Base-by-base conservation (phyloP, 345 rosid genomes). In the Moringa oleifera region DNA sequence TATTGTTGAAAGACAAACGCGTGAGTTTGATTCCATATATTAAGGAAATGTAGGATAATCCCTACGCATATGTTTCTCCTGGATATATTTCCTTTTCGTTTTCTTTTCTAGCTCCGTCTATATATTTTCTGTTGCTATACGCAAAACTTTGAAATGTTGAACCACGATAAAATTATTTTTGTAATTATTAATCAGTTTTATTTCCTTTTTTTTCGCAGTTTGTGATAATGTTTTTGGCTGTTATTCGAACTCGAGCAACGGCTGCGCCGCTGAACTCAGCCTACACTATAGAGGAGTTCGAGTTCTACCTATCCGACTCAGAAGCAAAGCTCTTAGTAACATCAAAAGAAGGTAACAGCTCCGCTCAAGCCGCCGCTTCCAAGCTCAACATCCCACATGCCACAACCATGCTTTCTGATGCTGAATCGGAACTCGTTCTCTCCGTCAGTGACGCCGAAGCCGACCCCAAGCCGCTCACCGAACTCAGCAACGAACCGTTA, bases 261-360 rank as follows among this genome's bases (percentile, higher is more conserved):
- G 92, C 87, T 53, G 87, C 89, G 58, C 92, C 92, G 18, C 77
- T 86, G 16, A 86, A 86, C 65, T 63, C 80, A 0, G 89, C 92
- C 0, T 86, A 86, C 76, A 86, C 92, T 0, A 61, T 75, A 16
- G 92, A 86, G 51, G 92, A 86, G 62, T 86, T 83, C 63, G 89
- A 80, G 74, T 86, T 86, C 61, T 86, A 86, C 71, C 80, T 86
- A 18, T 81, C 89, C 9, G 92, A 86, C 67, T 86, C 92, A 19
- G 89, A 81, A 54, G 81, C 92, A 2, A 83, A 80, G 80, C 77
- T 83, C 7, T 68, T 86, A 13, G 16, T 86, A 50, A 81, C 84
- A 9, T 57, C 85, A 2, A 36, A 55, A 18, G 84, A 80, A 56
- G 87, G 87, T 18, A 78, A 76, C 70, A 19, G 28, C 19, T 60